Evolutionary conservation across 805 yeast species (phyloP), one percentile per base, ranked within the genome.

Genomic region (Pichia nanzhaoensis): DNA sequence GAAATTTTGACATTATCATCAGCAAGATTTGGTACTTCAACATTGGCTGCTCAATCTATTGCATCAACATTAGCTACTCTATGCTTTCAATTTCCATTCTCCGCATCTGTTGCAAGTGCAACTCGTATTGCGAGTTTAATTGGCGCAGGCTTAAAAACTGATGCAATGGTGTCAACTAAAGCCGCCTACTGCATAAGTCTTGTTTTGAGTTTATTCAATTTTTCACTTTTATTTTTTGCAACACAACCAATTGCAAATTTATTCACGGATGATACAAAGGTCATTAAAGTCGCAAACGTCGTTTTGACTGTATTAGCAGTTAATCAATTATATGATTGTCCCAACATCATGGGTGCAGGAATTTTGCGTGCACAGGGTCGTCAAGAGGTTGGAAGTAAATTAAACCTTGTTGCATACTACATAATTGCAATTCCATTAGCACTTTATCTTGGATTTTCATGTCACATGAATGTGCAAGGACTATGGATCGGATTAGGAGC

Each of bases 41-140:
- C 71, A 1, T 64, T 82, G 49, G 88, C 84, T 8, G 82, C 87
- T 0, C 86, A 82, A 61, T 74, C 82, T 4, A 78, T 82, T 40
- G 74, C 78, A 10, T 67, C 82, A n/a, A 79, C 86, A 0, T 68
- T 82, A 9, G 77, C 81, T 45, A 75, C 78, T 1, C 58, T 81
- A 42, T 64, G 77, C 19, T 82, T 78, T 57, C 89, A 82, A 56
- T 64, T 81, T 5, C 86, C 86, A 12, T 79, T 82, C 57, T 82
- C 86, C 5, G 66, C 79, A 34, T 74, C 83, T 8, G 78, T 82
- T 37, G 82, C 86, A 2, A 72, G 80, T 1, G 74, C 84, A n/a
- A 80, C 87, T 1, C 71, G 87, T 60, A 73, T 81, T n/a, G 87
- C 87, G 3, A 78, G 81, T 69, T 77, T 67, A 49, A 69, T 82